A percentile compares a stretch with the other conserved stretches of the same genome.
These are phyloP conservation scores for Volvox africanus DNA, from an alignment of 139 green algal species.

Conservation along the genomic window DNA sequence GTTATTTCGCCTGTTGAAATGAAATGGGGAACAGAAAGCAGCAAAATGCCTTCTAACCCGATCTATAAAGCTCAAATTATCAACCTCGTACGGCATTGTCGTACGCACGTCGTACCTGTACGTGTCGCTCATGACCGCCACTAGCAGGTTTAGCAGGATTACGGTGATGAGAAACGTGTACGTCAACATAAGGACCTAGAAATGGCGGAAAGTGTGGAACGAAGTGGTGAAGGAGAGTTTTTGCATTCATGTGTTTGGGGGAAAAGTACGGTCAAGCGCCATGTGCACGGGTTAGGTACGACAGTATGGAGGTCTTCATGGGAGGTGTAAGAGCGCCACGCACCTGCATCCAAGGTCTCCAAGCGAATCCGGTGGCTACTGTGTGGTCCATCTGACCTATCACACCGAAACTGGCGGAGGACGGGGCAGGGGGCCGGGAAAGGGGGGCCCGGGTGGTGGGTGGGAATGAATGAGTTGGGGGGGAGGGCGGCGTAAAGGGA, in stretches of 20 bases:
- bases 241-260: background rate
- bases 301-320: background rate
- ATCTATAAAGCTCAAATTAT: no score
- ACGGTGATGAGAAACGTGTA: constrained; percentile 43
- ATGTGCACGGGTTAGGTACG: background rate
- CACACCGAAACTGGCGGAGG: background rate
- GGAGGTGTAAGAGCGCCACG: background rate
- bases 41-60: no score
- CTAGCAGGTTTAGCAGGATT: constrained; percentile 43
- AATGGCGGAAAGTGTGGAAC: background rate
- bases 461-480: no score
- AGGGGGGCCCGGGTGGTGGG: no score
- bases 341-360: constrained; percentile 35
- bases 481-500: no score
- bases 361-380: background rate
- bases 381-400: constrained; percentile 12
- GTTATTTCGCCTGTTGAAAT: no score
- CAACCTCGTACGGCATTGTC: no score
- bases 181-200: constrained; percentile 28
- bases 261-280: no score
- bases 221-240: background rate
- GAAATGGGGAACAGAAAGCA: no score
- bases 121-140: constrained; percentile 45
- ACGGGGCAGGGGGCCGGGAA: no score
- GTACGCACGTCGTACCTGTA: constrained; percentile 7